These are phyloP conservation scores for Cochlearia excelsa DNA, from an alignment of 345 rosid species.

Conservation along the genomic window DNA sequence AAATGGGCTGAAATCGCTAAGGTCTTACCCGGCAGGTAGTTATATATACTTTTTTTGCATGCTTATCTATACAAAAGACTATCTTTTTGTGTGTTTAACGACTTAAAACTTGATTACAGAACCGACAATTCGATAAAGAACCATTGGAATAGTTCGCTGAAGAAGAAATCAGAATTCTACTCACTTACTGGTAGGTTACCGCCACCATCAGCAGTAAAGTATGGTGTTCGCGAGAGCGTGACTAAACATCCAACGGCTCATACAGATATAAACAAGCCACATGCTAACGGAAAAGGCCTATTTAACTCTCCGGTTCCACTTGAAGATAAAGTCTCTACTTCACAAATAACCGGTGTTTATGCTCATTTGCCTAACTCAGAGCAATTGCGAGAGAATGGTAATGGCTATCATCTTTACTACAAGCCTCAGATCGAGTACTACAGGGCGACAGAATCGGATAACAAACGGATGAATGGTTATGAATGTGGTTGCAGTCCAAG, in stretches of 20 bases:
- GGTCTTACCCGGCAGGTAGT: slow-evolving; percentile 84
- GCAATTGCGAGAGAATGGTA: slow-evolving; percentile 31
- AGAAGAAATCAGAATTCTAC: slow-evolving; percentile 81
- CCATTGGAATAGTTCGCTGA: slow-evolving; percentile 98
- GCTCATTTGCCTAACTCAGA: slow-evolving; percentile 35
- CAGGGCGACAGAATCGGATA: slow-evolving; percentile 40
- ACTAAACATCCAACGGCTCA: slow-evolving; percentile 27
- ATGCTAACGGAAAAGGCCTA: slow-evolving; percentile 49
- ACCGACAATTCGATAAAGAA: slow-evolving; percentile 95
- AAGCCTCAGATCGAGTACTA: slow-evolving; percentile 44
- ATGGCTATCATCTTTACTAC: slow-evolving; percentile 44
- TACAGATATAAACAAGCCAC: slow-evolving; percentile 43
- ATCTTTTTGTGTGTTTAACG: no score
- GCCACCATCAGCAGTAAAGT: slow-evolving; percentile 62
- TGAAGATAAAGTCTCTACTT: slow-evolving; percentile 45
- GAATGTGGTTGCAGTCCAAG: slow-evolving; percentile 46
- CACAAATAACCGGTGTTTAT: slow-evolving; percentile 39
- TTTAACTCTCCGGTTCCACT: slow-evolving; percentile 41
- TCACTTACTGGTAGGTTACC: slow-evolving; percentile 59
- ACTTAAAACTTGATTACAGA: slow-evolving; percentile 43
- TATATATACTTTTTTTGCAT: slow-evolving; percentile 19
- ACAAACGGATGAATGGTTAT: slow-evolving; percentile 35
- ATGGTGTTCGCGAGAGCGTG: slow-evolving; percentile 33
- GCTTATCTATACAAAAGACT: no score
- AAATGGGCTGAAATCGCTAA: slow-evolving; percentile 98